A percentile compares a stretch with the other conserved stretches of the same genome.
These are phyloP conservation scores for Mediolabrus comicus DNA, from an alignment of 108 stramenopile species.

Conservation along the genomic window DNA sequence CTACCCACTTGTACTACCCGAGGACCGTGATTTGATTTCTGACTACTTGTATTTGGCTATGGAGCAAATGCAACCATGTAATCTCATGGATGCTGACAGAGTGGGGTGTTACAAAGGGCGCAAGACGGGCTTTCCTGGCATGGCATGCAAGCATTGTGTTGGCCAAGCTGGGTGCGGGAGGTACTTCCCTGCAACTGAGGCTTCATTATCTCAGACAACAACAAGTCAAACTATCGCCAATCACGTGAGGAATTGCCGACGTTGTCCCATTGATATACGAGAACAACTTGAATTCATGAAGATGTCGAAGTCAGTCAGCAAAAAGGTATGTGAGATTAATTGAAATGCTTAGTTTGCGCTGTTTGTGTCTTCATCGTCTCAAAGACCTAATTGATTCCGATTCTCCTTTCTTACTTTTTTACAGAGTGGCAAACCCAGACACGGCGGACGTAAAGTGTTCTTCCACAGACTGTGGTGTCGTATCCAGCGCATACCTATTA, in stretches of 20 bases:
- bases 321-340: not conserved
- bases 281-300: conserved; percentile 86
- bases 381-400: no score
- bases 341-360: not conserved
- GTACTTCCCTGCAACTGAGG: conserved; percentile 86
- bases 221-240: conserved; percentile 88
- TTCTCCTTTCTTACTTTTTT: not conserved
- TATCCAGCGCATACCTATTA: conserved; percentile 72
- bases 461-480: conserved; percentile 89
- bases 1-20: conserved; percentile 67
- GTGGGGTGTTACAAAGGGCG: conserved; percentile 64
- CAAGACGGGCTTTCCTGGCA: conserved; percentile 77
- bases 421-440: conserved; percentile 81
- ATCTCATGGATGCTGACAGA: conserved; percentile 41
- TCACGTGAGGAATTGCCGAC: conserved; percentile 85
- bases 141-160: conserved; percentile 83
- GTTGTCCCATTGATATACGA: conserved; percentile 77
- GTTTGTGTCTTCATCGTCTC: not conserved
- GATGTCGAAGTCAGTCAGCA: conserved; percentile 57
- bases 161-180: conserved; percentile 86
- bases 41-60: conserved; percentile 82
- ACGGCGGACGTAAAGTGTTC: conserved; percentile 89
- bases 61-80: conserved; percentile 85
- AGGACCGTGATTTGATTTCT: conserved; percentile 66
- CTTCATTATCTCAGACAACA: conserved; percentile 86